These are phyloP conservation scores for Beauveria medogensis DNA, from an alignment of 2,329 filamentous ascomycete species.

Conservation along the genomic window DNA sequence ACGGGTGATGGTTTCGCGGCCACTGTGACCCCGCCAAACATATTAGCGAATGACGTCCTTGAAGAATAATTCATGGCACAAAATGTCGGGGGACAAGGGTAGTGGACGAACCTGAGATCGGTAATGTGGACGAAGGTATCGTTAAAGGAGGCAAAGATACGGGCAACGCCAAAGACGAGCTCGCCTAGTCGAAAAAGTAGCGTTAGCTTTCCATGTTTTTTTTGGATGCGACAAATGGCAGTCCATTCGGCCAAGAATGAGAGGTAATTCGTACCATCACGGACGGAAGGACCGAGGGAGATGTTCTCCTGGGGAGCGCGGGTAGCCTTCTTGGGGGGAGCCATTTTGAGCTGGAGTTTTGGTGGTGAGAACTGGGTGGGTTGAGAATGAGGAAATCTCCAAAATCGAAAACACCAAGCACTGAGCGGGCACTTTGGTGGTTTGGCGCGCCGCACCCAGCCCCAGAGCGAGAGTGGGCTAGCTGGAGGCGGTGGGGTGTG, in stretches of 20 bases:
- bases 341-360: constrained; percentile 46
- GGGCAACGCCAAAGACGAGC: constrained; percentile 95
- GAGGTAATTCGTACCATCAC: constrained; percentile 63
- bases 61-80: no score
- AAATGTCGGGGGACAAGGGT: no score
- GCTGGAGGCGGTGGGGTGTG: constrained; percentile 27
- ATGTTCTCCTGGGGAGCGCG: constrained; percentile 92
- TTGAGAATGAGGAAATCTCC: constrained; percentile 15
- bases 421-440: constrained; percentile 13
- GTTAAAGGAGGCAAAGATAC: constrained; percentile 92
- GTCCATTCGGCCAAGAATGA: no score
- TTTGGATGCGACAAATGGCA: no score
- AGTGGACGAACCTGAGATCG: constrained; percentile 75
- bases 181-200: constrained; percentile 55
- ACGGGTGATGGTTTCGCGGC: constrained; percentile 99
- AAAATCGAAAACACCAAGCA: constrained; percentile 18
- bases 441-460: constrained; percentile 15
- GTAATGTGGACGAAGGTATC: constrained; percentile 97
- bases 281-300: constrained; percentile 91
- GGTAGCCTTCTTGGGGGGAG: constrained; percentile 79
- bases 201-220: background rate
- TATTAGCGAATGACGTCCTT: constrained; percentile 18
- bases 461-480: constrained; percentile 3
- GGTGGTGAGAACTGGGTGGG: constrained; percentile 2
- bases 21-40: constrained; percentile 47